These are phyloP conservation scores for Colletotrichum phormii DNA, from an alignment of 2,329 filamentous ascomycete species.

Conservation along the genomic window DNA sequence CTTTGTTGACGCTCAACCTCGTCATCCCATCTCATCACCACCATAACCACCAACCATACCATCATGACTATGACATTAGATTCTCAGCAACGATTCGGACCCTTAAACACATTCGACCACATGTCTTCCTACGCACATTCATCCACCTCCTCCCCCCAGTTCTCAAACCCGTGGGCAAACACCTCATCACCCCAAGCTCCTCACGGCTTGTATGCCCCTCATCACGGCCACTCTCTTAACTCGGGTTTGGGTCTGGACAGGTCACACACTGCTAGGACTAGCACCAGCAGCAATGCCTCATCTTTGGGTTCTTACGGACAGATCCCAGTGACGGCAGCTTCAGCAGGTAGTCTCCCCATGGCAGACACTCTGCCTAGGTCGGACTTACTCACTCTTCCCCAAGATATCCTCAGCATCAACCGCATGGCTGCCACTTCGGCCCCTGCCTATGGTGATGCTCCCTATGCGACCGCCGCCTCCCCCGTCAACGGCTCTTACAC, in stretches of 20 bases:
- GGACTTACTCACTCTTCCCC: slow-evolving; percentile 76
- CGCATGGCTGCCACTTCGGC: slow-evolving; percentile 69
- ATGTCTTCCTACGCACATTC: slow-evolving; percentile 73
- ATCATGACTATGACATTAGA: slow-evolving; percentile 97
- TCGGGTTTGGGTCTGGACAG: slow-evolving; percentile 69
- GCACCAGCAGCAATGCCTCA: slow-evolving; percentile 66
- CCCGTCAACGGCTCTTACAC: slow-evolving; percentile 75
- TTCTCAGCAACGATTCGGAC: slow-evolving; percentile 82
- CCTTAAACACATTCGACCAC: slow-evolving; percentile 79
- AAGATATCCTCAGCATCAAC: slow-evolving; percentile 80
- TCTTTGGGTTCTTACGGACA: slow-evolving; percentile 79
- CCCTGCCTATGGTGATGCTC: slow-evolving; percentile 77
- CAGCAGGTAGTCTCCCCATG: slow-evolving; percentile 75
- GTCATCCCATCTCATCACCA: slow-evolving; percentile 33
- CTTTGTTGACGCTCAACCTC: slow-evolving; percentile 38
- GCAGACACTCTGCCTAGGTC: slow-evolving; percentile 68
- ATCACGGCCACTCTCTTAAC: slow-evolving; percentile 59
- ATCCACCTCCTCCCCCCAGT: slow-evolving; percentile 75
- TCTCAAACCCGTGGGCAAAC: slow-evolving; percentile 89
- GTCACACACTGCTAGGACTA: slow-evolving; percentile 63
- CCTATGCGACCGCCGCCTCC: slow-evolving; percentile 75
- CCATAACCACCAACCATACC: slow-evolving; percentile 28
- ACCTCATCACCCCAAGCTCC: slow-evolving; percentile 59
- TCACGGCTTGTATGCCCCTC: slow-evolving; percentile 71
- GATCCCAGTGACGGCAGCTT: slow-evolving; percentile 78